Evolutionary conservation across 495 filamentous ascomycete species (phyloP).

Genomic region (Tuber indicum): DNA sequence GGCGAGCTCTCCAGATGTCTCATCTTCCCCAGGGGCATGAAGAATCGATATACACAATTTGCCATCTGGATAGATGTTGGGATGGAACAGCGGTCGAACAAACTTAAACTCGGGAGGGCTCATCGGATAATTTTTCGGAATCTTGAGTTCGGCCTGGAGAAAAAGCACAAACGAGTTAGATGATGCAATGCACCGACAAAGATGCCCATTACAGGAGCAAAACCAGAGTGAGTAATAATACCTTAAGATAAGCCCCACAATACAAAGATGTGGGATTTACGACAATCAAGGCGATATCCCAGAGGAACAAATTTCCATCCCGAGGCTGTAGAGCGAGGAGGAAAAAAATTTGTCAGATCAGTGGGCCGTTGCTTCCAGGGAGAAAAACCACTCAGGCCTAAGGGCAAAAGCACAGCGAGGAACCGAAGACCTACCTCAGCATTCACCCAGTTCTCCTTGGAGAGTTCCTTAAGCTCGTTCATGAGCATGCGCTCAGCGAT

Average conservation of each 20-base stretch:
- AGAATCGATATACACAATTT: slow-evolving; percentile 94
- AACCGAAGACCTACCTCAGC: slow-evolving; percentile 57
- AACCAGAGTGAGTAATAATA: slow-evolving; percentile 32
- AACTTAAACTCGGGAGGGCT: slow-evolving; percentile 90
- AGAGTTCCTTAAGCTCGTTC: slow-evolving; percentile 76
- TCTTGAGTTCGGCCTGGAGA: slow-evolving; percentile 66
- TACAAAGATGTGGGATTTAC: slow-evolving; percentile 86
- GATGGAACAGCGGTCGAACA: slow-evolving; percentile 72
- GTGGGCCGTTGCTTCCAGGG: not conserved
- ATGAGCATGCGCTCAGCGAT: slow-evolving; percentile 73
- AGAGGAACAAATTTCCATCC: slow-evolving; percentile 72
- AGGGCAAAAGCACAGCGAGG: slow-evolving; percentile 1
- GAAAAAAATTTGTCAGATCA: not conserved
- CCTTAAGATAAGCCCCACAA: slow-evolving; percentile 85
- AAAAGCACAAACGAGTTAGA: slow-evolving; percentile 1
- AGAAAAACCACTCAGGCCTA: not conserved
- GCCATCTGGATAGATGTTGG: slow-evolving; percentile 87
- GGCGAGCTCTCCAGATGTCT: slow-evolving; percentile 82
- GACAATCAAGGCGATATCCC: slow-evolving; percentile 82
- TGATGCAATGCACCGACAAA: slow-evolving; percentile 10
- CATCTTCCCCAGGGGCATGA: slow-evolving; percentile 83
- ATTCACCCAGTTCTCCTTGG: slow-evolving; percentile 87
- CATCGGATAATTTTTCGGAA: slow-evolving; percentile 85
- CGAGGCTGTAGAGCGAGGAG: slow-evolving; percentile 47
- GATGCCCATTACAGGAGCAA: not conserved